Base-by-base conservation (phyloP, 2,329 filamentous ascomycete genomes). In the Alternaria sp. region DNA sequence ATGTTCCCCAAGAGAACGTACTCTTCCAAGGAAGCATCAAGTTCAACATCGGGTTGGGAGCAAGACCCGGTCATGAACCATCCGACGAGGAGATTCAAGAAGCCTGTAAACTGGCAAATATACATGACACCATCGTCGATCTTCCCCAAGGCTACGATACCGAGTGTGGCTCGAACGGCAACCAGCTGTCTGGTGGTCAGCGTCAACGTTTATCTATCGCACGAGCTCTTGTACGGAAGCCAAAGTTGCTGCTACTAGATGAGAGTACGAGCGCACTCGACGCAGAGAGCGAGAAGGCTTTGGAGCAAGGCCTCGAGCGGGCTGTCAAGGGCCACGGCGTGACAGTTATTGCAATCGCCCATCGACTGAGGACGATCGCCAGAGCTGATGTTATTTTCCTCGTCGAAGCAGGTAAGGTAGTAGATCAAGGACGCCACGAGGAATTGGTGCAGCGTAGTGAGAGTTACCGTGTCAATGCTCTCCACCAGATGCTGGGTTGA, bases 121-220 rank as follows among this genome's bases (percentile, higher is more conserved):
- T 92, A 63, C 89, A 92, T 76, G 87, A 91, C 26, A 87, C 86
- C 24, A 89, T 92, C 66, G 78, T 81, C 57, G 78, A 82, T 1
- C 78, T 92, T 16, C 88, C 89, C 0, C 79, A 89, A 14, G 88
- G 88, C 0, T 92, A 92, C 70, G 78, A 89, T 12, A 91, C 89
- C 0, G 74, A 75, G n/a, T 79, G 76, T 59, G 80, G 80, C 11
- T 70, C 76, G 5, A 78, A 76, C 34, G 80, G 79, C 7, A 79
- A 74, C 30, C 75, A 78, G 46, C 68, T 82, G 14, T 81, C 79
- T 16, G 80, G 80, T 28, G 80, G 80, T 4, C 80, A 82, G 49
- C 73, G 77, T 30, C 80, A 82, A 59, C 71, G 80, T 4, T 63
- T 82, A 0, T 79, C 80, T 2, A 81, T 82, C 41, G 80, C 80